phyloP scores from a whole-genome alignment of 2,329 filamentous ascomycete genomes.

The Cercospora citrullina region DNA sequence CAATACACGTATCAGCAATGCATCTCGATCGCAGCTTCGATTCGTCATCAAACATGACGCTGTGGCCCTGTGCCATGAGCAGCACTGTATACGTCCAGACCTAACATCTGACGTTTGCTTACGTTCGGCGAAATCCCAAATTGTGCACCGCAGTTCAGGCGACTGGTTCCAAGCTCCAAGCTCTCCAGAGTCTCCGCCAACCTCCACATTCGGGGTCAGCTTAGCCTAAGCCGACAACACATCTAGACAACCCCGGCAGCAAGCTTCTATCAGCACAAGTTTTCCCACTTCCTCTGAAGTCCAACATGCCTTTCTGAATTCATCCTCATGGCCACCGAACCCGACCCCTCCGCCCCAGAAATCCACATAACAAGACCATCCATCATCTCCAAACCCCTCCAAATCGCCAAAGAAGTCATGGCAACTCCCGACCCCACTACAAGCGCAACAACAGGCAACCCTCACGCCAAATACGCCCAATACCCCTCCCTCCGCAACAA shows the following conservation, averaged over 20 bases:
- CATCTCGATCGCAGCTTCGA: not conserved
- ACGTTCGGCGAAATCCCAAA: not conserved
- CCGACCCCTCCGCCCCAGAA: not conserved
- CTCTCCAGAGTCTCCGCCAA: conserved; percentile 12
- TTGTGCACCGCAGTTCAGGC: conserved; percentile 5
- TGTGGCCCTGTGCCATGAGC: not conserved
- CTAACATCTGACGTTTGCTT: conserved; percentile 2
- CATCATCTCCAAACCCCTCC: conserved; percentile 1
- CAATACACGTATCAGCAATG: not conserved
- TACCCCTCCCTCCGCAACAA: conserved; percentile 51
- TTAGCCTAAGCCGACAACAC: conserved; percentile 3
- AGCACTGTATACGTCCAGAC: not conserved
- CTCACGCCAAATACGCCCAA: conserved; percentile 22
- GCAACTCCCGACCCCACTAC: conserved; percentile 13
- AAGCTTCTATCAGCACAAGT: not conserved
- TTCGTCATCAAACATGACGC: not conserved
- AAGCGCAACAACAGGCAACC: conserved; percentile 3
- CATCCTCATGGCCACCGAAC: not conserved
- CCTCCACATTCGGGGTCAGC: conserved; percentile 3
- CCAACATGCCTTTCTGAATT: not conserved
- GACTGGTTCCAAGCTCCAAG: conserved; percentile 4
- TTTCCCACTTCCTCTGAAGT: not conserved
- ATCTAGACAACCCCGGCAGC: not conserved
- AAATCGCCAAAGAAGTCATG: conserved; percentile 11
- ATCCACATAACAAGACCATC: conserved; percentile 6